Base-by-base conservation (phyloP, 305 asterid genomes). In the Nicotiana rustica region DNA sequence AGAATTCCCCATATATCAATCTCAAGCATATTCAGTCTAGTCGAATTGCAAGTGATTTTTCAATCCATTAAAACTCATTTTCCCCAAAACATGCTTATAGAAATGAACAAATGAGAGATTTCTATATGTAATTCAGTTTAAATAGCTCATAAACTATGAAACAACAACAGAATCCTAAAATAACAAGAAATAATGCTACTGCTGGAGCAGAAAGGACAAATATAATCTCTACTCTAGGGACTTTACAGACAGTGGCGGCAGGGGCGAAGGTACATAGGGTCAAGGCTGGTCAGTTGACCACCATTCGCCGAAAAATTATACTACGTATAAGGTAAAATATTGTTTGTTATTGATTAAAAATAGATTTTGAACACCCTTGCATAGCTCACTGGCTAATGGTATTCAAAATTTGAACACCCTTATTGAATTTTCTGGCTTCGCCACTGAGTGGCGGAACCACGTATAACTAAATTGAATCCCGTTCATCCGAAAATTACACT, bases 131-230 rank as follows among this genome's bases (percentile, higher is more conserved):
- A 19, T 17, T 18, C 59, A 2, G 10, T 12, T 10, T 44, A 70
- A 19, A 70, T 70, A 70, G 35, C 19, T 70, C 60, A 71, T 21
- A 21, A 44, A 71, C 38, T 71, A 47, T 47, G 38, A 47, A 71
- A 47, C 52, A 75, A 52, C 14, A 75, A 17, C 79, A 52, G 7
- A 73, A 21, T 47, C 64, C 64, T 52, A 52, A 49, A 44, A 17
- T 15, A 69, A 70, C 19, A 6, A 71, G 60, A 36, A 44, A n/a
- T 25, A 10, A 19, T 69, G 57, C 78, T 19, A 12, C 61, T 21
- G 61, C 19, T 12, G 19, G 61, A 71, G 38, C 78, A 47, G 7
- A 44, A 44, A 36, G 21, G 6, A 44, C 60, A 71, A 71, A 71
- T 15, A 44, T 12, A 71, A 47, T 2, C 78, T 47, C 61, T 71